These are phyloP conservation scores for Rhizophora mangle DNA, from an alignment of 345 rosid genomes.

Conservation along the genomic window DNA sequence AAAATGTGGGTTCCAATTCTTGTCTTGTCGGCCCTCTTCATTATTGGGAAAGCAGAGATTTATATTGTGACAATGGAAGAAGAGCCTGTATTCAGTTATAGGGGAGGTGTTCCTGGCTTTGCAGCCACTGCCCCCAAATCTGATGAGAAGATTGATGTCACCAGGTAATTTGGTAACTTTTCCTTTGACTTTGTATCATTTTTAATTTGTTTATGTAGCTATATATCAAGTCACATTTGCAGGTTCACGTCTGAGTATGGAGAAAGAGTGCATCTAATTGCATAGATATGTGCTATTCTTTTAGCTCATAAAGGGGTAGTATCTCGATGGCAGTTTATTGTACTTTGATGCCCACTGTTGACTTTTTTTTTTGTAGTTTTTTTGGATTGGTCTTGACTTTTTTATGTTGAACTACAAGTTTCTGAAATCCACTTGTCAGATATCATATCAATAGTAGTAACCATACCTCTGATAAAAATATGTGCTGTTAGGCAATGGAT, in stretches of 20 bases:
- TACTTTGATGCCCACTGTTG: not conserved
- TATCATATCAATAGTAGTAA: too few relatives aligned
- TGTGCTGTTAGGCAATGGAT: too few relatives aligned
- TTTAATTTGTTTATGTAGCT: too few relatives aligned
- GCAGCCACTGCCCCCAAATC: constrained; percentile 88
- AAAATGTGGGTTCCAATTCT: constrained; percentile 34
- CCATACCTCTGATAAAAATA: too few relatives aligned
- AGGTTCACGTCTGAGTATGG: too few relatives aligned
- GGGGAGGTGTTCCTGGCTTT: constrained; percentile 82
- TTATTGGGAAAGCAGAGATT: constrained; percentile 53
- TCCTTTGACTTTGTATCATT: too few relatives aligned
- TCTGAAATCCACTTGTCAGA: too few relatives aligned
- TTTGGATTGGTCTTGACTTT: constrained; percentile 9
- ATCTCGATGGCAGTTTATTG: not conserved
- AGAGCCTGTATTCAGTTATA: constrained; percentile 84
- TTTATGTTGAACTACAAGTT: too few relatives aligned
- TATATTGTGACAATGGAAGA: constrained; percentile 84
- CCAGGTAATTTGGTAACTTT: constrained; percentile 44
- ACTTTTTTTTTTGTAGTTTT: not conserved
- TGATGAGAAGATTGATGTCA: constrained; percentile 74
- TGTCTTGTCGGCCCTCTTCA: constrained; percentile 35
- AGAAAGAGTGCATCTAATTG: too few relatives aligned
- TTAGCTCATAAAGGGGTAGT: not conserved
- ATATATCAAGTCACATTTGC: too few relatives aligned
- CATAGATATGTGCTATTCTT: too few relatives aligned